Base-by-base conservation (phyloP, 768 basidiomycete species). In the Erythrobasidium yunnanense region DNA sequence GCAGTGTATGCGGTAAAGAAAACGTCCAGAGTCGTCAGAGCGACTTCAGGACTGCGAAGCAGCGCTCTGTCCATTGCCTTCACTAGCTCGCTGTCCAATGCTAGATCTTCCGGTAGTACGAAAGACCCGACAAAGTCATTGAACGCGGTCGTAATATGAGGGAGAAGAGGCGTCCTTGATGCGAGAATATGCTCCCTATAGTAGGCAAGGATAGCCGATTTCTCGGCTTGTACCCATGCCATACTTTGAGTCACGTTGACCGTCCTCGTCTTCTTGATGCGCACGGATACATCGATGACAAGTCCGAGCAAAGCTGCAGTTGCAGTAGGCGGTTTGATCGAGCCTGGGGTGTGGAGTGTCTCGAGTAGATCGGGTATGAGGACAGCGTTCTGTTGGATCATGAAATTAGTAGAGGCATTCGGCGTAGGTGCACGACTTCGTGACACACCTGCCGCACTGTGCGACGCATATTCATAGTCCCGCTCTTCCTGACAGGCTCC, bases 31-130 rank as follows among this genome's bases (percentile, higher is more conserved):
- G 81, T 47, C 66, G 78, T 77, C 2, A 93, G 79, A 0, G 86
- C 83, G 45, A 82, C 79, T 75, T 93, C 91, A 0, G 92, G 90
- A 1, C 87, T 86, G 27, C 88, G 83, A 8, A 89, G 76, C 6
- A 93, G 74, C 1, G 87, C 83, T 70, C 89, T 90, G 73, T 92
- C 90, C 35, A 88, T 82, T 0, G 80, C 79, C 0, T 89, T 88
- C 0, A 91, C 76, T 47, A 92, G 51, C 51, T 66, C 47, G 17
- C 33, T 33, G 7, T 27, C 32, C 3, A 18, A 13, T 15, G 20
- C 22, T 2, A 68, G 67, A 22, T 68, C 57, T 17, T 68, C 67
- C 2, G 46, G 32, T 2, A 68, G 67, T 25, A 72, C 56, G 50
- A 65, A 67, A 1, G 53, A 34, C 13, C 49, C 51, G 52, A 73